phyloP scores from a whole-genome alignment of 805 yeast genomes.

The Candida ulmi region DNA sequence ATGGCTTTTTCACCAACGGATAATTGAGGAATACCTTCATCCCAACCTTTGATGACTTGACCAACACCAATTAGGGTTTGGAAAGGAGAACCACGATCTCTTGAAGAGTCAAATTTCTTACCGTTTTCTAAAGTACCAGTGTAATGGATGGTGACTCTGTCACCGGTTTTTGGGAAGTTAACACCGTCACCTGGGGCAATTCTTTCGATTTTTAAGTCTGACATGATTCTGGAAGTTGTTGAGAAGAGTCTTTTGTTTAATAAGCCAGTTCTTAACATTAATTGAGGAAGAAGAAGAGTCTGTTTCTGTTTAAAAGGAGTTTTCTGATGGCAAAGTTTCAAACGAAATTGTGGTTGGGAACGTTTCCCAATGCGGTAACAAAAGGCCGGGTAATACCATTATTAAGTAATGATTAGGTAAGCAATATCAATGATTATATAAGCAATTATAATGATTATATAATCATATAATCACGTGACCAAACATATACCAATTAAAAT shows the following conservation, averaged over 20 bases:
- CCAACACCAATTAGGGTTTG: constrained; percentile 93
- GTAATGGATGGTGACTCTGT: constrained; percentile 89
- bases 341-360: no score
- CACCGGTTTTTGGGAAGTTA: constrained; percentile 83
- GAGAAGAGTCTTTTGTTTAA: constrained; percentile 14
- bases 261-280: no score
- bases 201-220: constrained; percentile 26
- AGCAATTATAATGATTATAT: no score
- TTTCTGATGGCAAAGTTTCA: no score
- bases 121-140: constrained; percentile 94
- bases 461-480: no score
- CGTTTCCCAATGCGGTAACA: no score
- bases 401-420: no score
- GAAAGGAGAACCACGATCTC: constrained; percentile 94
- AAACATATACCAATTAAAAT: no score
- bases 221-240: constrained; percentile 17
- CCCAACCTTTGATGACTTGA: constrained; percentile 97
- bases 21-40: constrained; percentile 86
- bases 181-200: constrained; percentile 61
- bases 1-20: constrained; percentile 91
- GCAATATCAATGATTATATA: no score
- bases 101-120: constrained; percentile 91
- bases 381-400: no score
- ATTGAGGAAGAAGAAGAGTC: no score
- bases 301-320: no score